Percentiles rank a stretch among this genome's conserved stretches.
These are phyloP conservation scores for Auriscalpium vulgare DNA, from an alignment of 768 basidiomycete species.

Conservation along the genomic window DNA sequence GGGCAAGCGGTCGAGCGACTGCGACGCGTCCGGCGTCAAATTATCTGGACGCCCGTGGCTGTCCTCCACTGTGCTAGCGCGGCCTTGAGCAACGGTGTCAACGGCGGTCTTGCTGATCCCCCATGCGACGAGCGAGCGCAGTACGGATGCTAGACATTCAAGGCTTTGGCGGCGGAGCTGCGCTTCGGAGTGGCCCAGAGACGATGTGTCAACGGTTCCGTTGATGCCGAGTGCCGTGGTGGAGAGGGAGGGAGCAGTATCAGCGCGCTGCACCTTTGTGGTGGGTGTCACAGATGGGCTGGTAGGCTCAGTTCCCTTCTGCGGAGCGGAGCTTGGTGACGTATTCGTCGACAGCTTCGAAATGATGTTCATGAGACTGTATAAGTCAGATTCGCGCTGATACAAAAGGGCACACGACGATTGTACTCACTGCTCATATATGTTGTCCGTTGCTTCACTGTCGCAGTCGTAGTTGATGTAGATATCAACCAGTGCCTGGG, in stretches of 20 bases:
- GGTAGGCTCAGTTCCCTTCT: conserved; percentile 46
- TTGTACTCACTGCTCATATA: conserved; percentile 83
- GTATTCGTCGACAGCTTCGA: conserved; percentile 76
- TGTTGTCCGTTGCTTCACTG: conserved; percentile 88
- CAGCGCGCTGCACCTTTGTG: conserved; percentile 32
- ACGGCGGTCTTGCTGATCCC: conserved; percentile 46
- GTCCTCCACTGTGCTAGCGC: conserved; percentile 49
- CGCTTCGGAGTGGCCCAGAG: conserved; percentile 66
- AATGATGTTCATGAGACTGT: conserved; percentile 87
- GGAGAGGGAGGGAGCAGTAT: conserved; percentile 56
- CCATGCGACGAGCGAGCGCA: conserved; percentile 90
- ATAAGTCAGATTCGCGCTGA: conserved; percentile 5
- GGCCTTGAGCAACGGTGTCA: conserved; percentile 27
- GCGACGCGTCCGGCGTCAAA: conserved; percentile 46
- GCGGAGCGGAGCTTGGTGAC: conserved; percentile 29
- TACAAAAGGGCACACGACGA: neutral
- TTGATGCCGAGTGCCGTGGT: conserved; percentile 58
- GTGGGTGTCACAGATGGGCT: conserved; percentile 56
- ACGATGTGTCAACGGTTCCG: conserved; percentile 58
- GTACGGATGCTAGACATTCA: conserved; percentile 85
- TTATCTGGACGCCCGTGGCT: conserved; percentile 31
- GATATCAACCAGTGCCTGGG: conserved; percentile 94
- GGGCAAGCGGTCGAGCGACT: conserved; percentile 44
- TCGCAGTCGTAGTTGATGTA: conserved; percentile 99
- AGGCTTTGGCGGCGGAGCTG: conserved; percentile 87